phyloP scores from a whole-genome alignment of 1,284 basidiomycete genomes.

The Chondrostereum purpureum region DNA sequence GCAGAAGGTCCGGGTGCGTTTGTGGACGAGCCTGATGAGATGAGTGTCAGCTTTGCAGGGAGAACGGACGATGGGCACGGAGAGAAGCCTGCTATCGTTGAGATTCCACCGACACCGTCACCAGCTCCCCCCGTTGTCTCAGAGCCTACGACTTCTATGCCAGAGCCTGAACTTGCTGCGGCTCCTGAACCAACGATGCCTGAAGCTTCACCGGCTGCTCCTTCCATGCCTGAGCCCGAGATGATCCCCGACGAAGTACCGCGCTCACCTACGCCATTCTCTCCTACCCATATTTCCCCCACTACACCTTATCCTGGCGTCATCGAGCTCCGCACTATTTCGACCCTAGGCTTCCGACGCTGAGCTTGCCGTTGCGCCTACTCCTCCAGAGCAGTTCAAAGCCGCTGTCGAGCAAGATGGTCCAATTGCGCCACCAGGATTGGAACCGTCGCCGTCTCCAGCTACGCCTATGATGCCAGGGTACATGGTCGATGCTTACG shows the following conservation, averaged over 20 bases:
- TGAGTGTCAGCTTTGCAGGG: neutral
- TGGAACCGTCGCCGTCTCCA: neutral
- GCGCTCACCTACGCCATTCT: neutral
- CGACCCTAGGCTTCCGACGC: neutral
- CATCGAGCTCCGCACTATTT: neutral
- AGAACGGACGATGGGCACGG: neutral
- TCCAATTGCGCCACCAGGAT: neutral
- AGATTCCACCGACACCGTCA: neutral
- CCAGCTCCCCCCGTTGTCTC: neutral
- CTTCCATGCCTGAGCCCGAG: neutral
- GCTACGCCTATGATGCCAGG: neutral
- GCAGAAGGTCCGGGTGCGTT: constrained; percentile 3
- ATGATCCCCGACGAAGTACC: no score
- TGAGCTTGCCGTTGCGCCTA: neutral
- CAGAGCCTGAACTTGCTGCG: neutral
- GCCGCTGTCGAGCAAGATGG: neutral
- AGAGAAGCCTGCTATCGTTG: neutral
- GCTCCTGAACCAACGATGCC: neutral
- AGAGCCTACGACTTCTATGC: no score
- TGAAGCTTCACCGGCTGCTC: neutral
- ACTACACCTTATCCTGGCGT: neutral
- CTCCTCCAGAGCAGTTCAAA: neutral
- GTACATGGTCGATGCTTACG: neutral
- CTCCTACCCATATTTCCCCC: neutral
- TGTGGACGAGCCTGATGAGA: constrained; percentile 11